Evolutionary conservation across 2,329 filamentous ascomycete genomes (phyloP).

Genomic region (Chrysoporthe puriensis): DNA sequence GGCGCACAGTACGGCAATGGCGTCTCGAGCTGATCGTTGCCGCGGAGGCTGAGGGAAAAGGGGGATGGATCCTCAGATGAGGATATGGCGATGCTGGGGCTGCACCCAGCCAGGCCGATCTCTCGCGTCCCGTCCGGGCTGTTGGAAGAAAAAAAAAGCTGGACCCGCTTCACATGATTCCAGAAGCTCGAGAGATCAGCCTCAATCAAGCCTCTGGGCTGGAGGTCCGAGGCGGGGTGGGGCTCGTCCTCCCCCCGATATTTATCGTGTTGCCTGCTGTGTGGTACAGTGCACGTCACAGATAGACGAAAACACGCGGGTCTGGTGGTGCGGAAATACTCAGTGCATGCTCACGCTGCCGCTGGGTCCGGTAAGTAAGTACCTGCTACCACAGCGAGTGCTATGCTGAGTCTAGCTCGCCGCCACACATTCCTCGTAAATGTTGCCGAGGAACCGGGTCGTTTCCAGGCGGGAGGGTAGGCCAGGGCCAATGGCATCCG

Average conservation of each 20-base stretch:
- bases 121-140: background rate
- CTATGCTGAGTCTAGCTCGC: too few relatives aligned
- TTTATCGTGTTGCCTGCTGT: background rate
- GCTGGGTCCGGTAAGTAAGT: too few relatives aligned
- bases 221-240: background rate
- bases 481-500: background rate
- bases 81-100: background rate
- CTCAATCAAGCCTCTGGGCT: background rate
- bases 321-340: background rate
- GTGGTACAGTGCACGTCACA: background rate
- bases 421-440: too few relatives aligned
- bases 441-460: background rate
- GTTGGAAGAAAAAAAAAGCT: background rate
- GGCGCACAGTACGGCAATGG: too few relatives aligned
- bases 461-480: background rate
- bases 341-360: too few relatives aligned
- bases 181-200: background rate
- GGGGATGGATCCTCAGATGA: background rate
- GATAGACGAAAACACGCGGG: background rate
- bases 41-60: background rate
- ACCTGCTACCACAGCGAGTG: too few relatives aligned
- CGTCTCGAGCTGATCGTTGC: too few relatives aligned
- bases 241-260: background rate
- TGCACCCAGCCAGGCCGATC: background rate
- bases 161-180: conserved; percentile 5